phyloP scores from a whole-genome alignment of 345 rosid species.

The Eucalyptus leucophloia region DNA sequence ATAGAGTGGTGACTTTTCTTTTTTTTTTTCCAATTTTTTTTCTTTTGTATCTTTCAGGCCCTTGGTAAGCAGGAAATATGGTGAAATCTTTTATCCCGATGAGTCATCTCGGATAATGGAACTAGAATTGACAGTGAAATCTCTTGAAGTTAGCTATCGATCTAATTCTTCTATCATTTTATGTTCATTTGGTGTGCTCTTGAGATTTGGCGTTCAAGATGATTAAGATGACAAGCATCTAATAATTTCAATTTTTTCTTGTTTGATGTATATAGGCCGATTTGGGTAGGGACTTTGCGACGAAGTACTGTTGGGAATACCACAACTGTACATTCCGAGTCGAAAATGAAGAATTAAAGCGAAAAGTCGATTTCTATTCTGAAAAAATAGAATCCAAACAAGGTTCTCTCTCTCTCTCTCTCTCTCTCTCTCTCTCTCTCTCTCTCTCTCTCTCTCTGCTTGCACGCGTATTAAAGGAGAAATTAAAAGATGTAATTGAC shows the following conservation, averaged over 20 bases:
- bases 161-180: not conserved
- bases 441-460: not conserved
- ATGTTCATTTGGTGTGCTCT: not conserved
- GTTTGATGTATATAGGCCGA: not conserved
- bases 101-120: not conserved
- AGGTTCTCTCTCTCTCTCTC: not conserved
- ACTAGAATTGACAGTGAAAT: not conserved
- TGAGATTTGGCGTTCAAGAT: not conserved
- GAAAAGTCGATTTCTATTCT: not conserved
- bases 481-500: not conserved
- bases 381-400: not conserved
- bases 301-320: not conserved
- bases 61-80: not conserved
- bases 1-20: not conserved
- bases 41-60: not conserved
- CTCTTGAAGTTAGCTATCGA: not conserved
- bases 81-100: not conserved
- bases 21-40: not conserved
- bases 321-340: not conserved
- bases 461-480: not conserved
- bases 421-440: not conserved
- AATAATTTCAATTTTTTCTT: not conserved
- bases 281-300: not conserved
- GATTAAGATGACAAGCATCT: not conserved
- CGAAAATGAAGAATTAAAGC: not conserved